These are phyloP conservation scores for Pichia cabralensis DNA, from an alignment of 805 yeast genomes.

Conservation along the genomic window DNA sequence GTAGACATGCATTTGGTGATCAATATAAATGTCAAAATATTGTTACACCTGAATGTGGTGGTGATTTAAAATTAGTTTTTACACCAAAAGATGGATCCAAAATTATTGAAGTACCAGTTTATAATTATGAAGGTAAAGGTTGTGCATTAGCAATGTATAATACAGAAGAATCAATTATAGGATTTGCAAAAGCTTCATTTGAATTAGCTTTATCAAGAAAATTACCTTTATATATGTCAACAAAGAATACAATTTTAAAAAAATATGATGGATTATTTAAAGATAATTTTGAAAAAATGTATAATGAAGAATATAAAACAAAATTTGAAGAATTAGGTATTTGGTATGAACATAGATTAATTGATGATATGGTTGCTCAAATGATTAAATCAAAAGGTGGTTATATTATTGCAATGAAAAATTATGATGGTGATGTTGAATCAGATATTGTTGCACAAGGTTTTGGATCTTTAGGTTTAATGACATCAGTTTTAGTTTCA, in stretches of 20 bases:
- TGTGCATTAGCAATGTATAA: slow-evolving; percentile 93
- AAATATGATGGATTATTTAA: slow-evolving; percentile 92
- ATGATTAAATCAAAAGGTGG: slow-evolving; percentile 96
- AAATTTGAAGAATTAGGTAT: slow-evolving; percentile 73
- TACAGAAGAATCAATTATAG: slow-evolving; percentile 82
- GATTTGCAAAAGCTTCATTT: slow-evolving; percentile 91
- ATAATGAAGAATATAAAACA: slow-evolving; percentile 55
- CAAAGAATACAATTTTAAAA: slow-evolving; percentile 92
- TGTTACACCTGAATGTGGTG: slow-evolving; percentile 65
- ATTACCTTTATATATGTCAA: slow-evolving; percentile 75
- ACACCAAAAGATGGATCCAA: slow-evolving; percentile 59
- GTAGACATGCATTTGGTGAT: slow-evolving; percentile 96
- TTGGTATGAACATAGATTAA: slow-evolving; percentile 94
- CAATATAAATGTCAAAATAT: slow-evolving; percentile 91
- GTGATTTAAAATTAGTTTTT: slow-evolving; percentile 68
- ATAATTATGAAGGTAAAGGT: slow-evolving; percentile 59
- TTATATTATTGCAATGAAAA: slow-evolving; percentile 89
- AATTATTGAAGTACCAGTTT: slow-evolving; percentile 49
- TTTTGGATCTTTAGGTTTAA: slow-evolving; percentile 90
- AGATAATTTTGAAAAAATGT: slow-evolving; percentile 80
- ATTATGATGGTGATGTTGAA: slow-evolving; percentile 97
- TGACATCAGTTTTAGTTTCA: slow-evolving; percentile 96
- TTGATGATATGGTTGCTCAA: slow-evolving; percentile 98
- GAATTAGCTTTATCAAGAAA: slow-evolving; percentile 72
- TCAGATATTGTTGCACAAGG: slow-evolving; percentile 97